Conservation (phyloP, 352 stramenopile species). For the Phytophthora brassicae region DNA sequence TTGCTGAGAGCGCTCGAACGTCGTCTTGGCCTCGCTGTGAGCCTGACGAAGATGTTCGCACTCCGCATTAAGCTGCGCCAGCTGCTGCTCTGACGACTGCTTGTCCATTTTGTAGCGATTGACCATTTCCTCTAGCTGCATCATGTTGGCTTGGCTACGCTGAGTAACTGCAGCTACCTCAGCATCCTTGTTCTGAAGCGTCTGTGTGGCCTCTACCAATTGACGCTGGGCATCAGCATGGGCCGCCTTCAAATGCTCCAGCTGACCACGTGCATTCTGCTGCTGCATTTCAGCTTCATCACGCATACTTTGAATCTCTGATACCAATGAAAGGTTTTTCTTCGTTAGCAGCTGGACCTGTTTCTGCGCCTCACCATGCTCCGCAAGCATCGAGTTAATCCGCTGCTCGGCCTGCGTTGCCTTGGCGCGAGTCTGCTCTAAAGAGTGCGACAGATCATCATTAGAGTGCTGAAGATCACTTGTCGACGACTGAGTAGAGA, state of each 20-base stretch:
- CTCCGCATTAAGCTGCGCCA: slow-evolving; percentile 33
- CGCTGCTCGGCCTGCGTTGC: slow-evolving; percentile 50
- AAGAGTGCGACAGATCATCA: slow-evolving; percentile 46
- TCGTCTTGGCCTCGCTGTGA: slow-evolving; percentile 22
- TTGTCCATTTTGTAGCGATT: slow-evolving; percentile 34
- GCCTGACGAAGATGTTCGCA: slow-evolving; percentile 28
- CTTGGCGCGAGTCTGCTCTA: slow-evolving; percentile 48
- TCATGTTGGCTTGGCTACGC: slow-evolving; percentile 37
- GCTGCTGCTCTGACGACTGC: slow-evolving; percentile 22
- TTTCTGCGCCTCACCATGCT: slow-evolving; percentile 42
- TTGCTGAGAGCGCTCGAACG: slow-evolving; percentile 24
- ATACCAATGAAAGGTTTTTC: slow-evolving; percentile 60
- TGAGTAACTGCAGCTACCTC: slow-evolving; percentile 36
- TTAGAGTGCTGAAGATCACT: slow-evolving; percentile 50
- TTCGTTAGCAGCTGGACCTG: slow-evolving; percentile 62
- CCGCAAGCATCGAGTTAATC: slow-evolving; percentile 32
- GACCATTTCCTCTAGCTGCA: slow-evolving; percentile 26
- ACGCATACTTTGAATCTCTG: slow-evolving; percentile 47
- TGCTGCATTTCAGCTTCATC: slow-evolving; percentile 57
- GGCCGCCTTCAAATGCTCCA: slow-evolving; percentile 41
- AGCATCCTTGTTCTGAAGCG: slow-evolving; percentile 39
- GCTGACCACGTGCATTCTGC: slow-evolving; percentile 25
- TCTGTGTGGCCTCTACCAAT: slow-evolving; percentile 29
- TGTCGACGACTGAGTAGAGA: slow-evolving; percentile 29
- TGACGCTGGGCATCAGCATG: slow-evolving; percentile 43